A percentile compares a stretch with the other conserved stretches of the same genome.
phyloP scores from a whole-genome alignment of 2,329 filamentous ascomycete species.

The Rhynchosporium agropyri region DNA sequence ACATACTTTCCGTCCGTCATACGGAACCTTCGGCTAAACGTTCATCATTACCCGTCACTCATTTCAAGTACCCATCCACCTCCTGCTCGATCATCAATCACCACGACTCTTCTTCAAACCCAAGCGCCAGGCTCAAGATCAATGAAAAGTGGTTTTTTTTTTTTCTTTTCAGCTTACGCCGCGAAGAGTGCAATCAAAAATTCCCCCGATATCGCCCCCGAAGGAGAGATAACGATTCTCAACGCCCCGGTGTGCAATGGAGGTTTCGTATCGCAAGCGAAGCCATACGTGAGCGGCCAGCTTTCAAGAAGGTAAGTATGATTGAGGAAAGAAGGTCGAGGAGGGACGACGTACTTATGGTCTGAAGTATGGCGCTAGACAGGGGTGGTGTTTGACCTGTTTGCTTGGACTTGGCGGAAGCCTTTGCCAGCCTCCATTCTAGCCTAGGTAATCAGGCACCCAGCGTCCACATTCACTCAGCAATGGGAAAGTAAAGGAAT shows the following conservation, averaged over 20 bases:
- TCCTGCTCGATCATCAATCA: not conserved
- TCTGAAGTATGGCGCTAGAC: not conserved
- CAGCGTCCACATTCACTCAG: no score
- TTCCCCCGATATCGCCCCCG: conserved; percentile 14
- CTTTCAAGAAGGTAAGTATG: not conserved
- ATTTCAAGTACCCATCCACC: not conserved
- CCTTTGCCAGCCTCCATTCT: no score
- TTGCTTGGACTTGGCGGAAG: not conserved
- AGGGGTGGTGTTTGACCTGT: not conserved
- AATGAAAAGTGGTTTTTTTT: conserved; percentile 1
- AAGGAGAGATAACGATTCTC: conserved; percentile 10
- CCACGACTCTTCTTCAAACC: conserved; percentile 6
- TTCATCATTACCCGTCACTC: not conserved
- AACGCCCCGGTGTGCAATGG: no score
- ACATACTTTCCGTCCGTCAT: not conserved
- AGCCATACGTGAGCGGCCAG: no score
- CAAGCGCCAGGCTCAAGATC: not conserved
- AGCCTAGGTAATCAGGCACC: no score
- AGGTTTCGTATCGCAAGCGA: no score
- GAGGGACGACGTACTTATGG: not conserved
- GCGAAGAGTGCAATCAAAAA: conserved; percentile 11
- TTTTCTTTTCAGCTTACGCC: no score
- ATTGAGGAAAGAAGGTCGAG: not conserved
- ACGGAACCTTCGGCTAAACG: not conserved
- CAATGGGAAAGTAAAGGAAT: no score